phyloP scores from a whole-genome alignment of 2,329 filamentous ascomycete genomes.

The Claviceps sp. region DNA sequence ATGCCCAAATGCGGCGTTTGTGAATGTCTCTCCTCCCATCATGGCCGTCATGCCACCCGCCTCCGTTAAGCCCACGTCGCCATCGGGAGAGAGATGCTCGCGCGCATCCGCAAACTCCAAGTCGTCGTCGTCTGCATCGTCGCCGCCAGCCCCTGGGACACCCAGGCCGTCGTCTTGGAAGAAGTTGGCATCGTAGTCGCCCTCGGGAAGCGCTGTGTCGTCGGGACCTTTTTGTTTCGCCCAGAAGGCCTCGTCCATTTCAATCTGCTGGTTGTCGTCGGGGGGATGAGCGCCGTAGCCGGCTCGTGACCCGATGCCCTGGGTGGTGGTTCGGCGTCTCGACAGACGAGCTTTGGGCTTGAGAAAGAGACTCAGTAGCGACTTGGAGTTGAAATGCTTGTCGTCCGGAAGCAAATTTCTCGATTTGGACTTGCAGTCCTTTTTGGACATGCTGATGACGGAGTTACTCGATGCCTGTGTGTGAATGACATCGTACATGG shows the following conservation, averaged over 20 bases:
- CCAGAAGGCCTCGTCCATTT: constrained; percentile 96
- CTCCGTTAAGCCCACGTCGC: constrained; percentile 31
- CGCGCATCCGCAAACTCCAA: constrained; percentile 67
- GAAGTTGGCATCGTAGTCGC: constrained; percentile 94
- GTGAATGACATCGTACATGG: constrained; percentile 64
- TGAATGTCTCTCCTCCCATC: constrained; percentile 36
- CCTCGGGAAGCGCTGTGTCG: constrained; percentile 45
- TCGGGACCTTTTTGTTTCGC: constrained; percentile 57
- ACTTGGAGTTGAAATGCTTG: constrained; percentile 93
- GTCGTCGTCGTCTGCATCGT: constrained; percentile 52
- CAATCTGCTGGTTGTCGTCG: constrained; percentile 48
- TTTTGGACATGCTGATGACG: constrained; percentile 75
- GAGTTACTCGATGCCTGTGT: constrained; percentile 69
- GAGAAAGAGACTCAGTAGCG: constrained; percentile 78
- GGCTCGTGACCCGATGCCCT: constrained; percentile 26
- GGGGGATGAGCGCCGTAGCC: constrained; percentile 29
- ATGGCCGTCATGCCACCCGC: constrained; percentile 36
- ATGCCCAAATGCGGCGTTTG: constrained; percentile 44
- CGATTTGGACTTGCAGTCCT: constrained; percentile 90
- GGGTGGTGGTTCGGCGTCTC: constrained; percentile 38
- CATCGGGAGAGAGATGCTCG: constrained; percentile 62
- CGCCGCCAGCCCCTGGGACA: constrained; percentile 39
- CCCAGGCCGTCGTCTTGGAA: constrained; percentile 80
- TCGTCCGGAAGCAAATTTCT: constrained; percentile 91
- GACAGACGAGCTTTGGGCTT: constrained; percentile 85